Evolutionary conservation across 257 asterid genomes (phyloP), one percentile per base, ranked within the genome.

Genomic region (Salvia miltiorrhiza): DNA sequence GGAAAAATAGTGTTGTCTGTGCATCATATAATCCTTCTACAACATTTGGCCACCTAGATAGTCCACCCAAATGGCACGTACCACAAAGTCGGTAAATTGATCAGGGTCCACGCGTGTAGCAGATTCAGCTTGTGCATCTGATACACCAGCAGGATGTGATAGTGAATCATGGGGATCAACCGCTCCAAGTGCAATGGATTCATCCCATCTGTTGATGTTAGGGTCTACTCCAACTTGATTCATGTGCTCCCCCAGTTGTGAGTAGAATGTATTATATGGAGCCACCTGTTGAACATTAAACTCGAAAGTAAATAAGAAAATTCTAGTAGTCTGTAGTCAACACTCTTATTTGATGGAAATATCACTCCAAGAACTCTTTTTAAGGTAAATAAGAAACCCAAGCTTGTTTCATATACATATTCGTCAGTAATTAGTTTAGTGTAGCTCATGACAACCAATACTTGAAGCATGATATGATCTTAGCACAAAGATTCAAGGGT

Each of bases 121-220:
- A 74, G 93, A 85, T 82, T 93, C 97, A 11, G 99, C 85, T 76
- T 87, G 94, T 69, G 73, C 96, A 84, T 93, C 98, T 4, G 96
- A 83, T 52, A 88, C 95, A 69, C 96, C 95, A 67, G 95, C 96
- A 47, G 97, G 92, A 87, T 88, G 96, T 54, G 98, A 90, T 72
- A 90, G 71, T 35, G 97, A 93, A 82, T 93, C 97, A 44, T 93
- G 97, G 37, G 96, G 98, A 83, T 90, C 98, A 48, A 88, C 95
- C 76, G 88, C 61, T 76, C 97, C 98, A 75, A 93, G 95, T 50
- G 91, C 82, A 54, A 90, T 72, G 16, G 93, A 89, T 71, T 87
- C 89, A 76, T 86, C 94, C 98, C 97, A 93, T 80, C 82, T 83
- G 78, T 90, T 90, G 79, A 88, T 76, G 35, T 75, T 80, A 50